These are phyloP conservation scores for Pseudotulostoma volvatum DNA, from an alignment of 495 filamentous ascomycete species.

Conservation along the genomic window DNA sequence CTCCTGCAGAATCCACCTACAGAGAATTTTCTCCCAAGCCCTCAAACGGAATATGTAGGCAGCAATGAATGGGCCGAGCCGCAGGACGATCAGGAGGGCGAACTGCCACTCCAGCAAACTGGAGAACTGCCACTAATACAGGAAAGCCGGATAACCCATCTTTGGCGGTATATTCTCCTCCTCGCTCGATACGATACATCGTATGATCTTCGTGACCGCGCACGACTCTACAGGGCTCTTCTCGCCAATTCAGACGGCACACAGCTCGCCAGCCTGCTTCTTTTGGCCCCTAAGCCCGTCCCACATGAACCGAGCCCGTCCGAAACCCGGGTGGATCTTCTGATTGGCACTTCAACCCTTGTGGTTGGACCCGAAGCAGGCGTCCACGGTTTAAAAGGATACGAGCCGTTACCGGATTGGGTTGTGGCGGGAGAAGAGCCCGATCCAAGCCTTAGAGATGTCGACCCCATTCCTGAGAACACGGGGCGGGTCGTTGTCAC, in stretches of 20 bases:
- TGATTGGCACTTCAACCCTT: constrained; percentile 69
- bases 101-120: constrained; percentile 8
- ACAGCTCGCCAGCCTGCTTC: constrained; percentile 74
- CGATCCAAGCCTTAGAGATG: constrained; percentile 50
- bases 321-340: constrained; percentile 55
- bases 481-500: constrained; percentile 24
- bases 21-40: constrained; percentile 8
- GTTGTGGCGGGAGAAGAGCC: constrained; percentile 68
- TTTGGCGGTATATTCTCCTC: constrained; percentile 74
- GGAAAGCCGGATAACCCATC: constrained; percentile 47
- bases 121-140: constrained; percentile 10
- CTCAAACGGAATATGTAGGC: constrained; percentile 5
- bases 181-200: constrained; percentile 84
- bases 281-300: constrained; percentile 86
- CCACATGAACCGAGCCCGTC: constrained; percentile 76
- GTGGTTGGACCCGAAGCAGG: constrained; percentile 63
- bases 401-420: constrained; percentile 69
- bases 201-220: constrained; percentile 84
- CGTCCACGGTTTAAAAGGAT: constrained; percentile 53
- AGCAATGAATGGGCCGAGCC: constrained; percentile 25
- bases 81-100: constrained; percentile 18
- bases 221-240: constrained; percentile 71
- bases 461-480: constrained; percentile 16
- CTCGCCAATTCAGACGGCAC: constrained; percentile 56
- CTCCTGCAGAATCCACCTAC: constrained; percentile 40